Base-by-base conservation (phyloP, 1,139 yeast species). In the Hyphopichia fennica region DNA sequence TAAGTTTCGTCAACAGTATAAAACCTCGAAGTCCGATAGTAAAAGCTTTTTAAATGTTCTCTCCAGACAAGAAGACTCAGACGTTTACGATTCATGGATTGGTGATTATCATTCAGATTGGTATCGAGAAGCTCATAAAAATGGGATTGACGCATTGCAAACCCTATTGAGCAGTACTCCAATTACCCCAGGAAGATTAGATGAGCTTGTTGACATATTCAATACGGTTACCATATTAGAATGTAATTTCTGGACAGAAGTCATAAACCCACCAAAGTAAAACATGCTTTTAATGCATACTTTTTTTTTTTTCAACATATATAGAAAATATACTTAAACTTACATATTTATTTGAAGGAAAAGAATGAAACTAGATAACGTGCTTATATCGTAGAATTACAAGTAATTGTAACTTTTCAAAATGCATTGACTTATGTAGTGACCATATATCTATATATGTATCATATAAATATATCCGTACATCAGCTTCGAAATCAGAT, bases 211-310 rank as follows among this genome's bases (percentile, higher is more conserved):
- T 1, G 75, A 73, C 19, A 77, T 84, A 16, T 86, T 83, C 55
- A 76, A 73, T 33, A 70, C 74, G 20, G 89, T 83, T 4, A 75
- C 84, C 18, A 54, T 62, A 39, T 65, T 85, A 45, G 95, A 86
- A 56, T 68, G 78, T 20, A 69, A 66, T 20, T 86, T 86, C 56
- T 86, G 95, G 95, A 72, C 73, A 51, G 79, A 71, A 47, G 72
- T 69, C 2, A 46, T 64, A 29, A 42, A 38, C 28, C 17, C 31
- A 28, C 13, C 28, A 25, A 9, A 22, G 23, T 22, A 22, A n/a
- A n/a, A n/a, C n/a, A n/a, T n/a, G n/a, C n/a, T n/a, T n/a, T n/a
- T n/a, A n/a, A n/a, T n/a, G n/a, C n/a, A n/a, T n/a, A n/a, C n/a
- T n/a, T n/a, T n/a, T n/a, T n/a, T n/a, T n/a, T n/a, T n/a, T n/a